A percentile compares a stretch with the other conserved stretches of the same genome.
Conservation (phyloP, 768 basidiomycete genomes). For the Tylopilus subfusipes region DNA sequence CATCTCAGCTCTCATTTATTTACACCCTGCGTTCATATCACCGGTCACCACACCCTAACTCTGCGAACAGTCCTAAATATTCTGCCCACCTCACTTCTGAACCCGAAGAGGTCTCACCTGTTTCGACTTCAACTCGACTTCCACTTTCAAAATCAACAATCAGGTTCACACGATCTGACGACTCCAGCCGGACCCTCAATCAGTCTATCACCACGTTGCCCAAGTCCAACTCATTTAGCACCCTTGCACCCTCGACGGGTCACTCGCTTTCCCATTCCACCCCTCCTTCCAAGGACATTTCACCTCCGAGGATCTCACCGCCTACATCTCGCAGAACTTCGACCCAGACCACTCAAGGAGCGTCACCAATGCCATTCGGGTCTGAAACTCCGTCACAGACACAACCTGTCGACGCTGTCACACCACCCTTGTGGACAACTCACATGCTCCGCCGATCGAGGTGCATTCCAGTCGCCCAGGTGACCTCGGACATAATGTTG, state of each 20-base stretch:
- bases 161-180: conserved; percentile 15
- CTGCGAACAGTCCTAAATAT: conserved; percentile 8
- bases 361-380: not conserved
- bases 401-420: conserved; percentile 6
- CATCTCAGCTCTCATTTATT: conserved; percentile 23
- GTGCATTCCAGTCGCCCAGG: conserved; percentile 10
- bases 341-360: conserved; percentile 3
- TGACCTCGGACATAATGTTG: conserved; percentile 1
- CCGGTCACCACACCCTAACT: conserved; percentile 17
- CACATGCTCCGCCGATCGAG: conserved; percentile 26
- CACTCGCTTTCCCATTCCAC: conserved; percentile 19
- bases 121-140: conserved; percentile 11
- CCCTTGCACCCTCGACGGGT: conserved; percentile 26
- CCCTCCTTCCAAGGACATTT: conserved; percentile 8
- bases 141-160: conserved; percentile 11
- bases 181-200: conserved; percentile 18
- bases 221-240: conserved; percentile 26
- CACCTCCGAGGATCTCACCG: conserved; percentile 15
- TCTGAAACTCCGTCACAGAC: conserved; percentile 12
- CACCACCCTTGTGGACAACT: conserved; percentile 1
- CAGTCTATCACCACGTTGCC: conserved; percentile 24
- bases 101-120: conserved; percentile 16
- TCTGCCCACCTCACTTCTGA: conserved; percentile 22
- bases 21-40: conserved; percentile 17
- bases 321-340: conserved; percentile 16